Percentiles rank a stretch among this genome's conserved stretches.
These are phyloP conservation scores for Amesomyces nigricolor DNA, from an alignment of 2,329 filamentous ascomycete genomes.

Conservation along the genomic window DNA sequence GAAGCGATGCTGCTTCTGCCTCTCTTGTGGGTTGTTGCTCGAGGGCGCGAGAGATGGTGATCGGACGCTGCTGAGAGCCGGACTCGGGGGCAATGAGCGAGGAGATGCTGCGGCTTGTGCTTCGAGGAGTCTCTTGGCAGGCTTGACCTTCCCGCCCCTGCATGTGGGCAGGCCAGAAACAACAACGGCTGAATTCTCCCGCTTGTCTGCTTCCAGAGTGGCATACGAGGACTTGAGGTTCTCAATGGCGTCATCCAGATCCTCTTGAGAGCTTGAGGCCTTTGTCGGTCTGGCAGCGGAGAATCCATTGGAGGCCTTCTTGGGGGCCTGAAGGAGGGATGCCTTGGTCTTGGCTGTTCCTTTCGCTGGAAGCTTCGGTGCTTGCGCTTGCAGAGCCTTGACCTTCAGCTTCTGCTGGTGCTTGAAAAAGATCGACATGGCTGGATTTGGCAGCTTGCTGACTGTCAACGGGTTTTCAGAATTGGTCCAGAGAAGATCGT, in stretches of 20 bases:
- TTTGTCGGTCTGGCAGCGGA: constrained; percentile 9
- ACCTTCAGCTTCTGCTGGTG: constrained; percentile 25
- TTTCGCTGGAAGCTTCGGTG: constrained; percentile 24
- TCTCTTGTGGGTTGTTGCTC: constrained; percentile 47
- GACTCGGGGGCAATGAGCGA: constrained; percentile 49
- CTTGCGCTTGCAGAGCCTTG: constrained; percentile 25
- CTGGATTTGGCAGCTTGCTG: constrained; percentile 44
- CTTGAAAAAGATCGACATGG: constrained; percentile 45
- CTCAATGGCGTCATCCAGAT: constrained; percentile 34
- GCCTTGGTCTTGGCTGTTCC: constrained; percentile 6
- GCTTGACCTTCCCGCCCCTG: constrained; percentile 29
- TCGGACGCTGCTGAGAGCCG: constrained; percentile 47
- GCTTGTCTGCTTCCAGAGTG: constrained; percentile 40
- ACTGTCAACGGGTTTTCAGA: constrained; percentile 44
- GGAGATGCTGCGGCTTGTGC: constrained; percentile 36
- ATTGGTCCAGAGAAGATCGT: constrained; percentile 53
- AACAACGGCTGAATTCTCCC: constrained; percentile 39
- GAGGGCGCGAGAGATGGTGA: constrained; percentile 50
- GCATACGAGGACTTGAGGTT: constrained; percentile 43
- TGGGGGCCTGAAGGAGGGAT: constrained; percentile 18
- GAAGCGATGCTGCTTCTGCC: constrained; percentile 37
- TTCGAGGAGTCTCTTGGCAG: constrained; percentile 40
- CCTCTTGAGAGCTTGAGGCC: constrained; percentile 12
- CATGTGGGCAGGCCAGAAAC: constrained; percentile 29
- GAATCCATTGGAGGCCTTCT: constrained; percentile 2